Base-by-base conservation (phyloP, 2,329 filamentous ascomycete species). In the Colletotrichum salicis region DNA sequence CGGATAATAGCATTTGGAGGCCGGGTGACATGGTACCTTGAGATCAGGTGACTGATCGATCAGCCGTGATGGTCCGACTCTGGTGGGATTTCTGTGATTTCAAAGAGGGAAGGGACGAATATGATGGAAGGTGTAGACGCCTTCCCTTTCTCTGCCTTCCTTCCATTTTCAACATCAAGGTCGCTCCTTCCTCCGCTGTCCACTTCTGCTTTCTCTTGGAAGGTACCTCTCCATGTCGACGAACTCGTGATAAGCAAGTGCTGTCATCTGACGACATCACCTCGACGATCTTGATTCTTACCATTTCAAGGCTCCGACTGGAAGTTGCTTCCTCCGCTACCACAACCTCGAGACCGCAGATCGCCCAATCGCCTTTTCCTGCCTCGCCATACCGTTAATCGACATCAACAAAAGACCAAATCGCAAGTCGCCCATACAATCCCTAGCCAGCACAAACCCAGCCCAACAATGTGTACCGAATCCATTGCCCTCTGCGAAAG, bases 401-500 rank as follows among this genome's bases (percentile, higher is more conserved):
- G 1, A 10, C 8, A 2, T 22, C 19, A n/a, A 8, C 19, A 11
- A 48, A n/a, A 2, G 7, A 48, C 19, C 41, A 48, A 11, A 0
- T 41, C 15, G 15, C 37, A 19, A 6, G 15, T 41, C 37, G 3
- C 13, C 15, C 15, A 41, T 41, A 3, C 12, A 13, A 5, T 19
- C 19, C 22, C 56, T 5, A 51, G 19, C 33, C 24, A 24, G 8
- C 29, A 15, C 8, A 15, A 13, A 15, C 55, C 37, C 11, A n/a
- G 19, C 22, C 5, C 13, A 11, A 24, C 10, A 52, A 76, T 76
- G 74, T 76, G 74, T 55, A 60, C 33, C 41, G 64, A 76, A 70
- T 45, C 52, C 29, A 68, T 72, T 22, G 68, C 74, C 37, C 52
- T 70, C 45, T 76, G 74, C 61, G 54, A 57, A 29, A 60, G 37